Evolutionary conservation across 768 basidiomycete species (phyloP).

Genomic region (Russula sp.): DNA sequence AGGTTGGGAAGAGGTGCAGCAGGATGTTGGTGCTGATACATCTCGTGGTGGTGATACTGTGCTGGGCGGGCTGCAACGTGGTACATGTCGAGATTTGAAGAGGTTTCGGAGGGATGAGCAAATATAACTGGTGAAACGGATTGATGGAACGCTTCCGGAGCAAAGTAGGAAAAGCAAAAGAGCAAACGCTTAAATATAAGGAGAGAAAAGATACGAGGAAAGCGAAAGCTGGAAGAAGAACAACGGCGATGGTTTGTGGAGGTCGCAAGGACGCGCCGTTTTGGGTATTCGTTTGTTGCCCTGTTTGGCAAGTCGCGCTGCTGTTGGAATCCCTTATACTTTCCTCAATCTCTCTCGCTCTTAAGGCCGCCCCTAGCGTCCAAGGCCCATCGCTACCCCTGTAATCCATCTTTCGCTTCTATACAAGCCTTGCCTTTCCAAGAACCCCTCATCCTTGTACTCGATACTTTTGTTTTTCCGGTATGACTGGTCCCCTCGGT

Average conservation of each 20-base stretch:
- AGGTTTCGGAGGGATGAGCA: background rate
- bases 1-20: slow-evolving; percentile 33
- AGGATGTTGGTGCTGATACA: slow-evolving; percentile 20
- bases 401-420: background rate
- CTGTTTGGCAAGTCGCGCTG: slow-evolving; percentile 7
- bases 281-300: slow-evolving; percentile 22
- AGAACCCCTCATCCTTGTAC: slow-evolving; percentile 11
- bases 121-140: background rate
- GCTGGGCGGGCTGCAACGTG: slow-evolving; percentile 17
- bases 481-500: background rate
- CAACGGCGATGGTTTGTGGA: slow-evolving; percentile 8
- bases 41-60: slow-evolving; percentile 16
- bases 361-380: background rate
- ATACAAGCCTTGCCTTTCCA: slow-evolving; percentile 18
- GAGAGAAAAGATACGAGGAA: slow-evolving; percentile 8
- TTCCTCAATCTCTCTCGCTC: background rate
- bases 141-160: slow-evolving; percentile 17
- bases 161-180: slow-evolving; percentile 14
- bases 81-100: slow-evolving; percentile 15
- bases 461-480: slow-evolving; percentile 3
- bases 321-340: slow-evolving; percentile 1
- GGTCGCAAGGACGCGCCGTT: background rate
- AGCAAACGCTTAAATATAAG: slow-evolving; percentile 19
- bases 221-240: slow-evolving; percentile 18
- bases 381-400: background rate